These are phyloP conservation scores for Cordyceps sp. DNA, from an alignment of 2,329 filamentous ascomycete species.

Conservation along the genomic window DNA sequence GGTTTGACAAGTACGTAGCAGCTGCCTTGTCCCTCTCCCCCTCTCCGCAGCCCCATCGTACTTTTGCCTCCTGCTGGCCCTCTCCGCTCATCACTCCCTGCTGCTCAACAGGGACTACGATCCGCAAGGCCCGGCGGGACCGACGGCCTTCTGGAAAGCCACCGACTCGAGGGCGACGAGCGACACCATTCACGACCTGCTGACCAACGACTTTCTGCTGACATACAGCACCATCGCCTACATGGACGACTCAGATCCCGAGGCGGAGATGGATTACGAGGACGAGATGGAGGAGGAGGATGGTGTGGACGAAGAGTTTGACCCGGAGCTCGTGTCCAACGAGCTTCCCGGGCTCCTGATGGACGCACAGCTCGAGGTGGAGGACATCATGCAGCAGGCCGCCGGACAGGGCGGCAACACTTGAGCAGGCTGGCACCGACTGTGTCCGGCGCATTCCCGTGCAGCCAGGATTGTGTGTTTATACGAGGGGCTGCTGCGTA, in stretches of 20 bases:
- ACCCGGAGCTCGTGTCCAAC: slow-evolving; percentile 8
- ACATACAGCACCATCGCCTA: slow-evolving; percentile 9
- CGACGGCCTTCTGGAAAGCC: slow-evolving; percentile 65
- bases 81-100: too few relatives aligned
- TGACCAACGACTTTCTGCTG: slow-evolving; percentile 14
- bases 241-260: slow-evolving; percentile 7
- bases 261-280: slow-evolving; percentile 12
- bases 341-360: slow-evolving; percentile 10
- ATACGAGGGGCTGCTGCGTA: too few relatives aligned
- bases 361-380: slow-evolving; percentile 8
- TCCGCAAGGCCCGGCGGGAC: slow-evolving; percentile 51
- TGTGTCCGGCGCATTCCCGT: too few relatives aligned
- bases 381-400: slow-evolving; percentile 4
- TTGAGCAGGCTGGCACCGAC: too few relatives aligned
- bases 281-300: slow-evolving; percentile 14
- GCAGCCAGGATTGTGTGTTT: too few relatives aligned
- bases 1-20: slow-evolving; percentile 54
- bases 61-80: too few relatives aligned
- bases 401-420: slow-evolving; percentile 1
- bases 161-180: slow-evolving; percentile 25
- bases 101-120: slow-evolving; percentile 46
- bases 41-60: too few relatives aligned
- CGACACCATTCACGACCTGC: slow-evolving; percentile 12
- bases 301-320: slow-evolving; percentile 10
- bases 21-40: too few relatives aligned